Evolutionary conservation across 2,329 filamentous ascomycete genomes (phyloP).

Genomic region (Colletotrichum abscissum): DNA sequence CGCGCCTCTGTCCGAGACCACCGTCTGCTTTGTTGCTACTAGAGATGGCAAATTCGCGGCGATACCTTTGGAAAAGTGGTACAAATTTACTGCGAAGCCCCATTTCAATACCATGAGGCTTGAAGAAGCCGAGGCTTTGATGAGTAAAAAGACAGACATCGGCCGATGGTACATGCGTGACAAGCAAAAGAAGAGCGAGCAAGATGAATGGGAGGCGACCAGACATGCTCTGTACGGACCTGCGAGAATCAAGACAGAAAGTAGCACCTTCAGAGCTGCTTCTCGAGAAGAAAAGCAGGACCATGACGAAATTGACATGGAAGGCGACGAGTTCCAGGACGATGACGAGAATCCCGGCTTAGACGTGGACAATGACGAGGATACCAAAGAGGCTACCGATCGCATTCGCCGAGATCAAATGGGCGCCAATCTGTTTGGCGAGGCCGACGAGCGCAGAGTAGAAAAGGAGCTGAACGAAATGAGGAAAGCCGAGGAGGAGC

Average conservation of each 20-base stretch:
- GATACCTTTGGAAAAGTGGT: slow-evolving; percentile 95
- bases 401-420: slow-evolving; percentile 84
- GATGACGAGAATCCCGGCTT: slow-evolving; percentile 84
- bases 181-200: slow-evolving; percentile 66
- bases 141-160: slow-evolving; percentile 81
- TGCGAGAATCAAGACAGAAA: slow-evolving; percentile 76
- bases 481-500: slow-evolving; percentile 74
- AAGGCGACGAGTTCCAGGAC: slow-evolving; percentile 83
- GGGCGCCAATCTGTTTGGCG: slow-evolving; percentile 85
- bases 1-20: slow-evolving; percentile 85
- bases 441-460: slow-evolving; percentile 76
- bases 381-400: slow-evolving; percentile 77
- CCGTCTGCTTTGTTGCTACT: slow-evolving; percentile 79
- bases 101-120: slow-evolving; percentile 82
- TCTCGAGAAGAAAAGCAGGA: slow-evolving; percentile 75
- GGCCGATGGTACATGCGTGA: slow-evolving; percentile 84
- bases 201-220: slow-evolving; percentile 72
- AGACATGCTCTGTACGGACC: slow-evolving; percentile 61
- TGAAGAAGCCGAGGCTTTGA: slow-evolving; percentile 86
- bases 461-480: slow-evolving; percentile 80
- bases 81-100: slow-evolving; percentile 85
- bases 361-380: slow-evolving; percentile 85
- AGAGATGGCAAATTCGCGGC: slow-evolving; percentile 79
- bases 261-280: slow-evolving; percentile 69
- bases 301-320: slow-evolving; percentile 76